Conservation (phyloP, 1,139 yeast genomes). For the Debaryomyces coudertii region DNA sequence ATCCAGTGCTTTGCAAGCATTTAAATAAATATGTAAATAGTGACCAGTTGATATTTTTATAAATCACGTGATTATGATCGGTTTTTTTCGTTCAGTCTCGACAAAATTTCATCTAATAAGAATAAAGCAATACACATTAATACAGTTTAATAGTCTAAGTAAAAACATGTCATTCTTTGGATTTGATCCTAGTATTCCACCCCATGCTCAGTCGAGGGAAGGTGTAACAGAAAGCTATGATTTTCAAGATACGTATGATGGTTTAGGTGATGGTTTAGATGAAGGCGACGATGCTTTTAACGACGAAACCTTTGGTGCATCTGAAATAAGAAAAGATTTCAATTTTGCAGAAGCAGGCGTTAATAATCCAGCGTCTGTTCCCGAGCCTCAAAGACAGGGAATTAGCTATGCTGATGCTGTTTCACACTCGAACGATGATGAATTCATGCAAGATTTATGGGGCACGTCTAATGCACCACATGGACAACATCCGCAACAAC, state of each 20-base stretch:
- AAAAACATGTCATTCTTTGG: constrained; percentile 60
- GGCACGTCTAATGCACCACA: constrained; percentile 42
- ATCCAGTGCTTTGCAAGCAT: constrained; percentile 74
- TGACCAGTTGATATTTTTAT: neutral
- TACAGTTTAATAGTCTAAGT: neutral
- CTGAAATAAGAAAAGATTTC: constrained; percentile 69
- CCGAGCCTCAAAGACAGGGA: constrained; percentile 25
- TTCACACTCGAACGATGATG: constrained; percentile 45
- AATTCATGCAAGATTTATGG: constrained; percentile 55
- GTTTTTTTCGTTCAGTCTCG: constrained; percentile 12
- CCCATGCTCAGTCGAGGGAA: constrained; percentile 20
- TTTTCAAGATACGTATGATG: constrained; percentile 85
- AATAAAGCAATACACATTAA: constrained; percentile 3
- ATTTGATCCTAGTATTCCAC: constrained; percentile 53
- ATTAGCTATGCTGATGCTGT: constrained; percentile 67
- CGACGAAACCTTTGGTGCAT: constrained; percentile 84
- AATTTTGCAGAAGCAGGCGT: constrained; percentile 59
- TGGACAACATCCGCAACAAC: constrained; percentile 12
- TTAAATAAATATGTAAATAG: constrained; percentile 25
- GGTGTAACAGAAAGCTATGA: constrained; percentile 49
- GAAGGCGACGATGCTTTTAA: constrained; percentile 84
- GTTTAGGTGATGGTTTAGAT: constrained; percentile 66
- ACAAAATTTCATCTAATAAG: constrained; percentile 7
- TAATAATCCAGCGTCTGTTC: constrained; percentile 17
- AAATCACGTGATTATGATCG: constrained; percentile 9